phyloP scores from a whole-genome alignment of 1,284 basidiomycete genomes.

The Mycosarcoma mackinlayi region DNA sequence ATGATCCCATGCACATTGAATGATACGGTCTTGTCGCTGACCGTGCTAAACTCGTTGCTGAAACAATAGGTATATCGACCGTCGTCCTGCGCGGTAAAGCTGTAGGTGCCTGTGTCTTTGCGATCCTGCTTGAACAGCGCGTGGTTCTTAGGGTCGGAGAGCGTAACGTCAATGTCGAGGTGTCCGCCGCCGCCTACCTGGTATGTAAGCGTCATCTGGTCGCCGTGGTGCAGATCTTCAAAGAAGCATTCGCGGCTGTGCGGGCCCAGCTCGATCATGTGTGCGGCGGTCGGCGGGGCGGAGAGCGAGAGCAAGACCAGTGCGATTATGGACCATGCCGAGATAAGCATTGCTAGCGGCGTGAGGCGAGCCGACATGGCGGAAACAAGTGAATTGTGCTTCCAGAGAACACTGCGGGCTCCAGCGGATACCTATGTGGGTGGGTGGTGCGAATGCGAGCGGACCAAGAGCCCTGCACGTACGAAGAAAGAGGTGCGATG shows the following conservation, averaged over 20 bases:
- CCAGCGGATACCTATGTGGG: no score
- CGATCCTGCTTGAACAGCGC: conserved; percentile 82
- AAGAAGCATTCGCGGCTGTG: conserved; percentile 96
- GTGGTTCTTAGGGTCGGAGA: conserved; percentile 75
- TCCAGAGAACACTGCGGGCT: no score
- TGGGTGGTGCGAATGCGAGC: no score
- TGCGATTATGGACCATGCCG: conserved; percentile 5
- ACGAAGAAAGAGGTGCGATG: no score
- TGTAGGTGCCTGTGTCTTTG: conserved; percentile 88
- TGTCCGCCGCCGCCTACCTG: conserved; percentile 97
- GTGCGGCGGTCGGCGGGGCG: conserved; percentile 19
- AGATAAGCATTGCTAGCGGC: conserved; percentile 2
- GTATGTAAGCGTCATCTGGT: conserved; percentile 99
- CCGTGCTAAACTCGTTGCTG: conserved; percentile 95
- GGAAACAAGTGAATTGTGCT: no score
- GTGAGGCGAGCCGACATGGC: conserved; percentile 6
- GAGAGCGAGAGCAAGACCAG: conserved; percentile 14
- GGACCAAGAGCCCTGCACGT: no score
- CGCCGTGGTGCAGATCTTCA: conserved; percentile 92
- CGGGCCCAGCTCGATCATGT: conserved; percentile 75
- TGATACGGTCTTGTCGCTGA: conserved; percentile 94
- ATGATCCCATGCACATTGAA: conserved; percentile 99
- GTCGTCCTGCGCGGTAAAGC: conserved; percentile 85
- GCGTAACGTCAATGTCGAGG: conserved; percentile 95
- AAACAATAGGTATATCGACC: conserved; percentile 97